These are phyloP conservation scores for Globisporangium carolinianum DNA, from an alignment of 352 stramenopile genomes.

Conservation along the genomic window DNA sequence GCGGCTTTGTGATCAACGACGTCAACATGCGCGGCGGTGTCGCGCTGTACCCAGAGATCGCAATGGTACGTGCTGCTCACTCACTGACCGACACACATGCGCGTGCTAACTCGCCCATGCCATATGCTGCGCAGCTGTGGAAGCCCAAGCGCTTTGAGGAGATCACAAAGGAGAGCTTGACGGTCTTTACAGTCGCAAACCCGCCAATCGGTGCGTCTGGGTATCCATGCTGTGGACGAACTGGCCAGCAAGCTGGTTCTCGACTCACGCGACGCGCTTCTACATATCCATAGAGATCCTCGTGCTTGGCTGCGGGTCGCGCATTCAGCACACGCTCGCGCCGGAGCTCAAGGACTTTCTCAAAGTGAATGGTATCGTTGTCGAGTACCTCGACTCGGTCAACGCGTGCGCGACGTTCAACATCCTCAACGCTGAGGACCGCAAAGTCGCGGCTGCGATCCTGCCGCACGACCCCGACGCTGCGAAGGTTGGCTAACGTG, in stretches of 20 bases:
- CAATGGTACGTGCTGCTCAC: conserved; percentile 38
- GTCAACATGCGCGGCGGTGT: conserved; percentile 80
- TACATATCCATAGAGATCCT: conserved; percentile 45
- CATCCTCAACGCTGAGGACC: conserved; percentile 88
- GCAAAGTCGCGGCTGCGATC: conserved; percentile 72
- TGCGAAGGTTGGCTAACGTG: conserved; percentile 1
- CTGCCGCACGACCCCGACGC: conserved; percentile 57
- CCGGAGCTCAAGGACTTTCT: conserved; percentile 65
- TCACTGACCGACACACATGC: background rate
- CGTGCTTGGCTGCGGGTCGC: conserved; percentile 65
- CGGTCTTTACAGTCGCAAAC: conserved; percentile 71
- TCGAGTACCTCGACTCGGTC: conserved; percentile 80
- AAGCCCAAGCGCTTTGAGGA: conserved; percentile 70
- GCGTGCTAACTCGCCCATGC: background rate
- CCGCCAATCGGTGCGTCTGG: conserved; percentile 47
- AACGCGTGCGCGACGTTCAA: conserved; percentile 89
- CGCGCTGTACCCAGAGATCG: conserved; percentile 61
- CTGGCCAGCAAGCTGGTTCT: too few relatives aligned
- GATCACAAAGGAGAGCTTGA: conserved; percentile 72
- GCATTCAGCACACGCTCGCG: conserved; percentile 52
- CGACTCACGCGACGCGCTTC: too few relatives aligned
- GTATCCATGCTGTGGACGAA: too few relatives aligned
- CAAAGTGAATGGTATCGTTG: conserved; percentile 78
- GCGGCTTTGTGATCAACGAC: conserved; percentile 80
- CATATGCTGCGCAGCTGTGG: conserved; percentile 42